Percentiles rank a stretch among this genome's conserved stretches.
Conservation (phyloP, 1,284 basidiomycete species). For the Fomitopsis pinicola region DNA sequence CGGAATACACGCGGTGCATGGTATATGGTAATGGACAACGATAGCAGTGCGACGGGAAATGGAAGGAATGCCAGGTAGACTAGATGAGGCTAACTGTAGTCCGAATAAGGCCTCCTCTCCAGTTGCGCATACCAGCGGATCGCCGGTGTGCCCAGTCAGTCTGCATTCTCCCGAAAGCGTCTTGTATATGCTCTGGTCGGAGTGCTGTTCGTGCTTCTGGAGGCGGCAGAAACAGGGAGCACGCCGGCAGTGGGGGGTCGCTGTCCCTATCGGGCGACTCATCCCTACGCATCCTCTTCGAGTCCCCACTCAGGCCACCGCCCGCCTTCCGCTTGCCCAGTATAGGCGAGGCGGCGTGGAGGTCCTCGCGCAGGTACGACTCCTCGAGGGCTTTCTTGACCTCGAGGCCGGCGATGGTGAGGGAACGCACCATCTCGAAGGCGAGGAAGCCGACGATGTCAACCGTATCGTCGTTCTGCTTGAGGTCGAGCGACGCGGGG, state of each 20-base stretch:
- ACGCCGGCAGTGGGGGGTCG: slow-evolving; percentile 56
- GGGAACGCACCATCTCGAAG: slow-evolving; percentile 93
- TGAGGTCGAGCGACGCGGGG: slow-evolving; percentile 84
- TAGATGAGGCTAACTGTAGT: slow-evolving; percentile 80
- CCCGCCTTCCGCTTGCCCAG: slow-evolving; percentile 67
- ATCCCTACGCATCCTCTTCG: slow-evolving; percentile 61
- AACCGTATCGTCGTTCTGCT: slow-evolving; percentile 92
- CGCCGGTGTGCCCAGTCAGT: slow-evolving; percentile 75
- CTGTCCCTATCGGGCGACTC: slow-evolving; percentile 55
- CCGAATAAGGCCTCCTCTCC: slow-evolving; percentile 77
- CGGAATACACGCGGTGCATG: neutral
- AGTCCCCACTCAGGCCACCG: slow-evolving; percentile 34
- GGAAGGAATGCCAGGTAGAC: neutral
- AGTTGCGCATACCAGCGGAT: slow-evolving; percentile 83
- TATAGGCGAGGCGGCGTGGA: slow-evolving; percentile 48
- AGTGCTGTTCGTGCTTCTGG: slow-evolving; percentile 76
- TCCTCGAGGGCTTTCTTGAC: slow-evolving; percentile 80
- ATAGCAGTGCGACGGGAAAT: neutral
- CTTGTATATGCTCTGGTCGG: slow-evolving; percentile 81
- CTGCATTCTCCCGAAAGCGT: slow-evolving; percentile 87
- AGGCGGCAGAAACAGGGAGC: slow-evolving; percentile 75
- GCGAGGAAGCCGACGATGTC: slow-evolving; percentile 97
- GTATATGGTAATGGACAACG: neutral
- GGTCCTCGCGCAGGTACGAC: slow-evolving; percentile 58
- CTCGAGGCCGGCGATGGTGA: slow-evolving; percentile 83